Conservation (phyloP, 2,329 filamentous ascomycete genomes). For the Colletotrichum sp. region DNA sequence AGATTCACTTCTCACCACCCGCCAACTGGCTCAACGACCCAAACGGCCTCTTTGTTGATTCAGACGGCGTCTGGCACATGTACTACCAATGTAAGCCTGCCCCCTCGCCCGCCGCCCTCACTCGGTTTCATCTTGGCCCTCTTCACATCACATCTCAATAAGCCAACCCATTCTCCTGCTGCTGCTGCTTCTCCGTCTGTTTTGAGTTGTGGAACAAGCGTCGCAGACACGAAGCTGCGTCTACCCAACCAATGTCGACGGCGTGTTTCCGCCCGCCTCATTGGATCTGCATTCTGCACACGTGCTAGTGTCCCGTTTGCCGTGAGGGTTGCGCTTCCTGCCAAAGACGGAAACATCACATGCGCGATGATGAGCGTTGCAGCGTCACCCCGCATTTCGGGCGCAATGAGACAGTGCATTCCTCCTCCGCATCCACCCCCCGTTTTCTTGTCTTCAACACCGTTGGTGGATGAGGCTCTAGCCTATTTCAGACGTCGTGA, state of each 20-base stretch:
- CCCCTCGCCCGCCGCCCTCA: background rate
- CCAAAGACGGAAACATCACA: slow-evolving; percentile 17
- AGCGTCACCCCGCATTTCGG: slow-evolving; percentile 16
- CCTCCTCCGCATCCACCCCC: background rate
- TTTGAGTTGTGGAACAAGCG: slow-evolving; percentile 7
- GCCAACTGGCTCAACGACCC: slow-evolving; percentile 64
- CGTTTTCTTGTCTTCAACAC: background rate
- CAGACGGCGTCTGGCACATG: slow-evolving; percentile 62
- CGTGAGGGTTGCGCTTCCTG: slow-evolving; percentile 1
- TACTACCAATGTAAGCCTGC: slow-evolving; percentile 64
- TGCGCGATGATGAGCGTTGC: slow-evolving; percentile 13
- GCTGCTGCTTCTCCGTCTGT: background rate
- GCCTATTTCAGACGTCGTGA: background rate
- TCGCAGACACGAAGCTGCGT: background rate
- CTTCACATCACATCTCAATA: background rate
- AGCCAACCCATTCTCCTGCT: background rate
- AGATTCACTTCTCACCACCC: slow-evolving; percentile 62
- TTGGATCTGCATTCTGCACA: slow-evolving; percentile 18
- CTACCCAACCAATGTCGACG: slow-evolving; percentile 30
- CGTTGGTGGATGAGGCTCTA: background rate
- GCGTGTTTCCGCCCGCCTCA: slow-evolving; percentile 20
- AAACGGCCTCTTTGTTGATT: slow-evolving; percentile 67
- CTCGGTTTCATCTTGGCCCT: background rate
- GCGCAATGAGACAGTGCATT: background rate
- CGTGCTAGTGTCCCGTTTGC: slow-evolving; percentile 17